Evolutionary conservation across 2,329 filamentous ascomycete species (phyloP), one percentile per base, ranked within the genome.

Genomic region (Colletotrichum aenigma): DNA sequence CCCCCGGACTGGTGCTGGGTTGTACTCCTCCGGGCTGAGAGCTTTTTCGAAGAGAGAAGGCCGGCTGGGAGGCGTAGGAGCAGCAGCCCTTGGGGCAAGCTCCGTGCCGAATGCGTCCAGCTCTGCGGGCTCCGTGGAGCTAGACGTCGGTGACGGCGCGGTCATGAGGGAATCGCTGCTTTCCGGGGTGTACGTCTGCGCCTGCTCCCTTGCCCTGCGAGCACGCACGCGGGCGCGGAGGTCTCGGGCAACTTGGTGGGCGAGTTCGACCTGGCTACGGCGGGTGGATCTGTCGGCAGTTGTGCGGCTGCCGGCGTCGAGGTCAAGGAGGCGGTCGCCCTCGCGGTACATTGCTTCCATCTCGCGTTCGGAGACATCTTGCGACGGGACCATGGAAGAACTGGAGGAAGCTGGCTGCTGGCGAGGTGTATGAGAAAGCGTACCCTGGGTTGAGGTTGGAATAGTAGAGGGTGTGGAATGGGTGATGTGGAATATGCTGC

Each of bases 41-140:
- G 5, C 6, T 4, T 26, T 26, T 5, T 5, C 5, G 26, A 26
- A 26, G 26, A 26, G 6, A 5, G 26, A 21, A 13, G 43, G 0
- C 0, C n/a, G 43, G 43, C 10, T 21, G 43, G n/a, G n/a, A 52
- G 43, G 43, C 2, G 43, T 0, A 0, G 18, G n/a, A 3, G 43
- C 43, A 52, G 21, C 15, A 28, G 55, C 7, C 3, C 6, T 30
- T 3, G 55, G 26, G 24, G 4, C 24, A 0, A 30, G 24, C 26
- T 58, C 2, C 15, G 24, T 58, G 16, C 1, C 2, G 55, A 0
- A 30, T 12, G 24, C 26, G 4, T 30, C 55, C 24, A 58, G 24
- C 55, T 58, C 55, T 1, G 55, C 55, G 2, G 55, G 55, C 24
- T 30, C 24, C 26, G 55, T 26, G 4, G 21, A 9, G 1, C 55